Base-by-base conservation (phyloP, 2,329 filamentous ascomycete genomes). In the Hypomyces perniciosus region DNA sequence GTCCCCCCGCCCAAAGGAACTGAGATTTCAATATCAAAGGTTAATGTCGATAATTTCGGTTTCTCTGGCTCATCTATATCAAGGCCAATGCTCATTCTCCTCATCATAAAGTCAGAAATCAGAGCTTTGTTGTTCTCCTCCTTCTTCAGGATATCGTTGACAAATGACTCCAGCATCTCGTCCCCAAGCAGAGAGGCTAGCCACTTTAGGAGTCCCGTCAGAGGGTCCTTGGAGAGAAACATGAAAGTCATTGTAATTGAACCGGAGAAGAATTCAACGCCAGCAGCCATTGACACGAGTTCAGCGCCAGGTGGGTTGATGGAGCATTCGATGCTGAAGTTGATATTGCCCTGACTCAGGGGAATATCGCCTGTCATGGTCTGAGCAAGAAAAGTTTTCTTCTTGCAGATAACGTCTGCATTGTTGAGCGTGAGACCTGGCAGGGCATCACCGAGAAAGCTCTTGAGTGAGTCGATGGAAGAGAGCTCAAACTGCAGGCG, bases 331-430 rank as follows among this genome's bases (percentile, higher is more conserved):
- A 50, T 31, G 34, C 30, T 34, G 4, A 53, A 46, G 9, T 27
- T 27, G 8, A 54, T 12, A 5, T 20, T 34, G 12, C 49, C 52
- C n/a, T 50, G 39, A 8, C 31, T 5, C 12, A 52, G 2, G n/a
- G 52, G 28, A 9, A 40, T 4, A 1, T 49, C 8, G 12, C 52
- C 52, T 3, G 33, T 12, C 30, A 42, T 46, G 1, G 52, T 54
- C 10, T 31, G 10, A 2, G 43, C 46, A 5, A 50, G 42, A 28
- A 53, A 4, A 26, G n/a, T 38, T n/a, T 30, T 20, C 31, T 53
- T 53, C 20, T n/a, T 47, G 33, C 26, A 55, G 43, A 55, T 45
- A 6, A 41, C 46, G 28, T 55, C 50, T 1, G 39, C 31, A 39
- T 46, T 50, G 5, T 38, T 35, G 12, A 55, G 28, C 9, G 30